Base-by-base conservation (phyloP, 2,329 filamentous ascomycete genomes). In the Colletotrichum sp. region DNA sequence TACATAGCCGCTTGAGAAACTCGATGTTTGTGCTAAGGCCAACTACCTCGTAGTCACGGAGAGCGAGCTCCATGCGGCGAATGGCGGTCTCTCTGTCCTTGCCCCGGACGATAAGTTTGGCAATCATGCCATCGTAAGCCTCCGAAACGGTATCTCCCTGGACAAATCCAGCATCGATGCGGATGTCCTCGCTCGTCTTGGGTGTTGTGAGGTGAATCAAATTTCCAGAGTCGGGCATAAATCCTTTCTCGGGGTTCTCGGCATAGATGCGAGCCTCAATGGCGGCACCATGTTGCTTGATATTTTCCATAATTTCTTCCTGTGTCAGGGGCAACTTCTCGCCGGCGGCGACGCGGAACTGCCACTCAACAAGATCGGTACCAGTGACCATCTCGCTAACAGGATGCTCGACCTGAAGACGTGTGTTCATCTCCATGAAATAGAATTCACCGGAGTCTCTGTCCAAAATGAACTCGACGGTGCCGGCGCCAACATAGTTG, bases 71-170 rank as follows among this genome's bases (percentile, higher is more conserved):
- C 75, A 99, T 89, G 84, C 95, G 98, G 75, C 95, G 93, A 66
- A 99, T 93, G 5, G 96, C 95, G 30, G 94, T 93, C 82, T 94
- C 91, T 76, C 97, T 91, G 72, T 94, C 94, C 18, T 92, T 90
- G 1, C 95, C 97, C 74, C 95, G 92, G 8, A 99, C 95, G 80
- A 99, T 99, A 69, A 99, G 91, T 86, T 99, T 99, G 60, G 97
- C 95, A 79, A 99, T 98, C 97, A 99, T 99, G 32, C 97, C 97
- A 80, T 99, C 97, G 84, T 99, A 99, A 71, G 97, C 95, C 75
- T 96, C 95, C 0, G 96, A 98, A 4, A 99, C 95, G 78, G 95
- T 95, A 83, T 98, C 96, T 30, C 97, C 97, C 79, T 96, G 90
- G 32, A 96, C 92, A 83, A 99, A 99, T 2, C 97, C 97, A 62